Base-by-base conservation (phyloP, 305 asterid genomes). In the Solanum hybrid region DNA sequence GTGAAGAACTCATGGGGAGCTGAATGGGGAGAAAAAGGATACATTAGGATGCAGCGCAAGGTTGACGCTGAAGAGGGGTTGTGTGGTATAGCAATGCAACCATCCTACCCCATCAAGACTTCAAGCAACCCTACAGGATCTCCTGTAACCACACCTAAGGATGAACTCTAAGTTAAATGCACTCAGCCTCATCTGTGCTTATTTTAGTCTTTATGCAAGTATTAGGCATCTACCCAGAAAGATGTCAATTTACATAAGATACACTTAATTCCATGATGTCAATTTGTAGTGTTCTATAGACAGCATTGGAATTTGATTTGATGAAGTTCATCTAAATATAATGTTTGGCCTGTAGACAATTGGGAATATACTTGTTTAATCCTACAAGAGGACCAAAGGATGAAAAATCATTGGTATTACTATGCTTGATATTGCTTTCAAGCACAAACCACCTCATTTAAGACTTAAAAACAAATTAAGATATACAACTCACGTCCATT, bases 1-100 rank as follows among this genome's bases (percentile, higher is more conserved):
- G 98, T 96, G 91, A 95, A 90, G 88, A 96, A 96, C 86, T 96
- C 99, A 10, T 96, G 99, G 99, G 98, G 99, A 13, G 11, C 90
- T 1, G 96, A 94, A 90, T 96, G 99, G 99, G 99, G 99, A 51
- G 99, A 96, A 79, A 95, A 92, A 73, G 99, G 99, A 31, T 96
- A 96, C 89, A 92, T 96, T 13, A 93, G 98, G 91, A 95, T 96
- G 97, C 80, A 93, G 46, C 95, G 98, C 33, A 97, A 95, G 31
- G 86, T 93, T 5, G 37, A 26, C 4, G 94, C 91, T 24, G 93
- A 93, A 79, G 95, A 93, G 78, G 99, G 99, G 14, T 92, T 93
- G 4, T 96, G 99, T 90, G 99, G 99, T 11, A 96, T 96, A 46
- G 98, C 98, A 29, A 95, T 95, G 96, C 92, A 92, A 92, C 93